Conservation (phyloP, 352 stramenopile genomes). For the Phytopythium cucurbitacearum region DNA sequence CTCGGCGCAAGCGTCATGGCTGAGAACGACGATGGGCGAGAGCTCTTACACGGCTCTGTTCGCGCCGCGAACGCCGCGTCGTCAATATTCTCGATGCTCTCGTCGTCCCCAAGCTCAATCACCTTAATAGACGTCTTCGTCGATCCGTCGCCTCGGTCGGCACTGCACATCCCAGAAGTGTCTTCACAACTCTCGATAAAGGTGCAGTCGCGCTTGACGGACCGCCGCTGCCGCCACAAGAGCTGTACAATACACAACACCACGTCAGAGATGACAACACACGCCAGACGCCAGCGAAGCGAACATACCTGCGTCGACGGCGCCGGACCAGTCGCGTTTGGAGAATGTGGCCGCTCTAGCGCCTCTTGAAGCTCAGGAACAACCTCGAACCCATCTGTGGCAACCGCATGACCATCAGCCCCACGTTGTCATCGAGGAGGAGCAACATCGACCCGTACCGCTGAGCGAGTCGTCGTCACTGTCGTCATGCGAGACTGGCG, state of each 20-base stretch:
- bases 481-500: conserved; percentile 11
- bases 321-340: not conserved
- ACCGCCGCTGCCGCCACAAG: conserved; percentile 44
- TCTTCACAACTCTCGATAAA: conserved; percentile 35
- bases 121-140: conserved; percentile 18
- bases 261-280: not conserved
- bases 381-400: conserved; percentile 28
- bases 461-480: conserved; percentile 39
- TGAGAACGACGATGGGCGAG: too few species aligned
- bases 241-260: conserved; percentile 9
- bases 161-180: conserved; percentile 11
- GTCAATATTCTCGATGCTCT: conserved; percentile 4
- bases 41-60: not conserved
- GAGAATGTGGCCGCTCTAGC: conserved; percentile 1
- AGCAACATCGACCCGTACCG: conserved; percentile 13
- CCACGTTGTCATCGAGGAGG: too few species aligned
- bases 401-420: not conserved
- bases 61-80: not conserved
- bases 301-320: conserved; percentile 7
- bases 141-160: not conserved
- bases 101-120: conserved; percentile 35
- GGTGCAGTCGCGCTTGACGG: conserved; percentile 55
- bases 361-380: conserved; percentile 10
- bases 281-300: not conserved
- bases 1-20: not conserved